phyloP scores from a whole-genome alignment of 2,329 filamentous ascomycete species.

The Apiospora marii region DNA sequence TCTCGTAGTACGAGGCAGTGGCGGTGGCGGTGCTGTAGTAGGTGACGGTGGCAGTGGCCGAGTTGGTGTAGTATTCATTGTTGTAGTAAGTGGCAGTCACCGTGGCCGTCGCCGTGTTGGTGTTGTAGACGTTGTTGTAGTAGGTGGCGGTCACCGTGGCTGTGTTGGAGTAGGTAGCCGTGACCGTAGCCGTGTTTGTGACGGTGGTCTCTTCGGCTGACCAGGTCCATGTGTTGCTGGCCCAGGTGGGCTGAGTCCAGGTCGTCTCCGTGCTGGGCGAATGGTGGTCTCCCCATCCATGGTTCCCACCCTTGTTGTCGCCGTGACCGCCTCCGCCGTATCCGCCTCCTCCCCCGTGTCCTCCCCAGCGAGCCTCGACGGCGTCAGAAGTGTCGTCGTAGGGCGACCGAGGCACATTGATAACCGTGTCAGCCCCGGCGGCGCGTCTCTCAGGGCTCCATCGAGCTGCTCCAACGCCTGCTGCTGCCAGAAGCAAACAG shows the following conservation, averaged over 20 bases:
- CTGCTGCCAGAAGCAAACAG: constrained; percentile 1
- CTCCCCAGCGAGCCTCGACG: not conserved
- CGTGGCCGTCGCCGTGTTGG: not conserved
- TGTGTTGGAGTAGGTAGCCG: not conserved
- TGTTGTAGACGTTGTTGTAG: not conserved
- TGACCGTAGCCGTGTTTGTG: not conserved
- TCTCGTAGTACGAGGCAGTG: not conserved
- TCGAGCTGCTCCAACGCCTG: not conserved
- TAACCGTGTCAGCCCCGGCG: not conserved
- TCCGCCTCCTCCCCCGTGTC: not conserved
- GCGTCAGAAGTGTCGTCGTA: not conserved
- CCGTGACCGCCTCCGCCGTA: not conserved
- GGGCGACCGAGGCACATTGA: not conserved
- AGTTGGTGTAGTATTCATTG: not conserved
- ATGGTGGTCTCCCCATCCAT: not conserved
- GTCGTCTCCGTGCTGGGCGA: not conserved
- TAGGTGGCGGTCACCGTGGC: not conserved
- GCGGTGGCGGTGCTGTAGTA: not conserved
- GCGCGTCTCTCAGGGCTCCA: not conserved
- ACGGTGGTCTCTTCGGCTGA: not conserved
- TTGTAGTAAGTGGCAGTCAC: not conserved
- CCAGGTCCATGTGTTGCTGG: not conserved
- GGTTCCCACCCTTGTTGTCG: not conserved
- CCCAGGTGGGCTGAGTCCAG: not conserved
- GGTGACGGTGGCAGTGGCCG: not conserved